Conservation (phyloP, 805 yeast genomes). For the Wickerhamomyces sydowiorum region DNA sequence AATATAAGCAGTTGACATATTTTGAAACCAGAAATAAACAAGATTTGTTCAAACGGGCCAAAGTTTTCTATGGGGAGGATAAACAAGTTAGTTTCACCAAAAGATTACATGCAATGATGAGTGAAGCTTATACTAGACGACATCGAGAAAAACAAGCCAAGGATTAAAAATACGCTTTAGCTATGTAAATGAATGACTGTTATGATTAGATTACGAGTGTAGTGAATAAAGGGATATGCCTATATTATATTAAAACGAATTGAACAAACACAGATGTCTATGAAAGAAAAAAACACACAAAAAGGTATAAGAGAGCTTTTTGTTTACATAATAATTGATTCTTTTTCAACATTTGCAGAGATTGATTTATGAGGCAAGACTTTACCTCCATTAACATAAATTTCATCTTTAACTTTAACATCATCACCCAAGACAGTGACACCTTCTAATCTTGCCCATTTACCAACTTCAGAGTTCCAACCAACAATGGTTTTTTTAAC, state of each 20-base stretch:
- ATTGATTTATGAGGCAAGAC: slow-evolving; percentile 98
- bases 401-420: slow-evolving; percentile 96
- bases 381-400: slow-evolving; percentile 98
- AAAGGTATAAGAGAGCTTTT: too few relatives aligned
- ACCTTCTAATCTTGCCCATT: slow-evolving; percentile 99
- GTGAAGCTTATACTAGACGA: slow-evolving; percentile 4
- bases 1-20: slow-evolving; percentile 4
- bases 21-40: slow-evolving; percentile 8
- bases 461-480: slow-evolving; percentile 97
- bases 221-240: too few relatives aligned
- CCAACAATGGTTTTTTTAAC: slow-evolving; percentile 97
- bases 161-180: background rate
- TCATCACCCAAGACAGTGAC: slow-evolving; percentile 98
- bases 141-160: background rate
- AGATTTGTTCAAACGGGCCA: slow-evolving; percentile 9
- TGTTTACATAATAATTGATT: slow-evolving; percentile 91
- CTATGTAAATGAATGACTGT: too few relatives aligned
- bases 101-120: slow-evolving; percentile 7
- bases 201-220: too few relatives aligned
- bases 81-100: slow-evolving; percentile 5
- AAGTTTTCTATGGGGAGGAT: slow-evolving; percentile 2
- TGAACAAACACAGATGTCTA: slow-evolving; percentile 3
- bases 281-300: background rate
- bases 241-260: too few relatives aligned
- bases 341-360: slow-evolving; percentile 93